These are phyloP conservation scores for Sugiyamaella xylanicola DNA, from an alignment of 1,139 yeast species.

Conservation along the genomic window DNA sequence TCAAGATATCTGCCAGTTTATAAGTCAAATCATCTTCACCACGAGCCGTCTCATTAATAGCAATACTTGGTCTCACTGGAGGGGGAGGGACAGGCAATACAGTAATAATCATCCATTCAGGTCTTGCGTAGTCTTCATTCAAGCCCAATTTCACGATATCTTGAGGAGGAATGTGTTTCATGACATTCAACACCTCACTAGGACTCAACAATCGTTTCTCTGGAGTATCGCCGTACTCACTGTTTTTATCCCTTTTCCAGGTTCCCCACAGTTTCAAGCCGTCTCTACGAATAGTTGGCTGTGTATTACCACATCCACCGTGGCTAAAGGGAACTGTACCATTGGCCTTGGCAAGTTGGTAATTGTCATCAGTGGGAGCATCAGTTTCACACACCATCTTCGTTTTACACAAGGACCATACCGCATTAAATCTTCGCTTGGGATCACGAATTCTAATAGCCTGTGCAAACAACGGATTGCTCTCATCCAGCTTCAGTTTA, in stretches of 20 bases:
- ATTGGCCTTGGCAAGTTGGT: constrained; percentile 37
- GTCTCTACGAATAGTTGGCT: constrained; percentile 94
- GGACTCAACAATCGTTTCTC: constrained; percentile 90
- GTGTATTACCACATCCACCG: constrained; percentile 98
- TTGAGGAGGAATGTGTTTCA: constrained; percentile 84
- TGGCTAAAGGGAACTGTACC: constrained; percentile 54
- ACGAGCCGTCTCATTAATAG: constrained; percentile 97
- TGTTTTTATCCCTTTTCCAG: constrained; percentile 85
- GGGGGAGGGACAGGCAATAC: constrained; percentile 99
- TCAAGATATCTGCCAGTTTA: constrained; percentile 93
- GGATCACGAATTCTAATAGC: constrained; percentile 91
- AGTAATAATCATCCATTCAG: constrained; percentile 97
- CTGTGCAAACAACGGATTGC: constrained; percentile 78
- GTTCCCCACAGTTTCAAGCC: constrained; percentile 96
- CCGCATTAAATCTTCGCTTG: constrained; percentile 93
- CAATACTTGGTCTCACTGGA: constrained; percentile 97
- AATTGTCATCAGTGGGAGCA: constrained; percentile 63
- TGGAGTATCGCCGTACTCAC: constrained; percentile 84
- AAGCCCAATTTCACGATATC: constrained; percentile 85
- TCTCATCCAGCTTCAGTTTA: constrained; percentile 81
- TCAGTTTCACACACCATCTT: constrained; percentile 93
- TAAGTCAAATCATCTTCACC: constrained; percentile 99
- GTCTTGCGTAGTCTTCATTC: constrained; percentile 95
- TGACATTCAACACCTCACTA: constrained; percentile 84
- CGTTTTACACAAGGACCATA: constrained; percentile 88